Percentiles rank a stretch among this genome's conserved stretches.
These are phyloP conservation scores for Rhizomucor pusillus DNA, from an alignment of 371 early-diverging fungal genomes.

Conservation along the genomic window DNA sequence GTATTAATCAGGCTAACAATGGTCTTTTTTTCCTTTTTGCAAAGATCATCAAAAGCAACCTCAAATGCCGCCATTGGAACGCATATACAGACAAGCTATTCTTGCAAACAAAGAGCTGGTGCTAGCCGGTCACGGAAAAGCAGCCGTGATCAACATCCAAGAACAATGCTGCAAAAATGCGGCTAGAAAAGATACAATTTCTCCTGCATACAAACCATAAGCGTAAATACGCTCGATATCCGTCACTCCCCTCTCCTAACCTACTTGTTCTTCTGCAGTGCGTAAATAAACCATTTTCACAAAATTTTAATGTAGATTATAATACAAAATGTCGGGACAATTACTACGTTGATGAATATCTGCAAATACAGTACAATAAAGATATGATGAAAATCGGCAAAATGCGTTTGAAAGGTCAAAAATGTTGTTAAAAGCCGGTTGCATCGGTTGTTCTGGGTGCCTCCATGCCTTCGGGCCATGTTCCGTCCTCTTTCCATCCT, in stretches of 20 bases:
- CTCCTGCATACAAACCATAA: neutral
- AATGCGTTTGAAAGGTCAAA: no score
- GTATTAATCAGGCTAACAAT: neutral
- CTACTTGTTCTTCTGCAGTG: no score
- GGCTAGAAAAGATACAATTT: neutral
- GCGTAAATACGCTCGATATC: no score
- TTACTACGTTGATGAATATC: no score
- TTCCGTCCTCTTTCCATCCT: slow-evolving; percentile 40
- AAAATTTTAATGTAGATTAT: no score
- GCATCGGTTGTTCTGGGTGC: slow-evolving; percentile 5
- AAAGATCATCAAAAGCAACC: slow-evolving; percentile 27
- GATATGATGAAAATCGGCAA: no score
- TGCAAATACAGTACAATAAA: no score
- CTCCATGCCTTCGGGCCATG: slow-evolving; percentile 40
- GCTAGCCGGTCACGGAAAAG: slow-evolving; percentile 28
- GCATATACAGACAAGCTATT: slow-evolving; percentile 33
- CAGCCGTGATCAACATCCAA: slow-evolving; percentile 25
- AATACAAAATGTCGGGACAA: no score
- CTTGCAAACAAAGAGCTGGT: slow-evolving; percentile 30
- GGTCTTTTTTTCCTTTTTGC: neutral
- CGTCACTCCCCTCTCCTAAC: no score
- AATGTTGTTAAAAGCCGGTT: no score
- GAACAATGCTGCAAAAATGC: slow-evolving; percentile 8
- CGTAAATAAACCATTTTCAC: no score
- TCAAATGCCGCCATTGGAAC: slow-evolving; percentile 32